phyloP scores from a whole-genome alignment of 2,329 filamentous ascomycete species.

The Scedosporium apiospermum region DNA sequence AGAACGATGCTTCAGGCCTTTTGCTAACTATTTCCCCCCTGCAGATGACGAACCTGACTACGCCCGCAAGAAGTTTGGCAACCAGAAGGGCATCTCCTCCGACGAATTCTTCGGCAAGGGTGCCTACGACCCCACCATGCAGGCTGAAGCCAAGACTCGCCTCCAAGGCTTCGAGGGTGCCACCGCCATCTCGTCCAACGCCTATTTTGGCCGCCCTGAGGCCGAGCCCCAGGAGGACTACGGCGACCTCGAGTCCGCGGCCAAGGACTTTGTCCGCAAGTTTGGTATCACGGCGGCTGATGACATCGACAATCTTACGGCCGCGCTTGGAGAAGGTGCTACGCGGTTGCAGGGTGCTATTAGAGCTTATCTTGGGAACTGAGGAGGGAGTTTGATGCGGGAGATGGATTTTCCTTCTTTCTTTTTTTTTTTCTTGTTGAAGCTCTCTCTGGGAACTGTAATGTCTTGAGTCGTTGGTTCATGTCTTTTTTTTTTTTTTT shows the following conservation, averaged over 20 bases:
- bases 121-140: conserved; percentile 67
- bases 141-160: conserved; percentile 77
- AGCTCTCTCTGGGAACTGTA: not conserved
- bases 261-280: conserved; percentile 90
- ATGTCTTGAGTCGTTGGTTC: not conserved
- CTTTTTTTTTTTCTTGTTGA: conserved; percentile 1
- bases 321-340: conserved; percentile 77
- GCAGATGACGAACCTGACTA: conserved; percentile 70
- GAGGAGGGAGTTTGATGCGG: conserved; percentile 13
- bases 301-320: conserved; percentile 83
- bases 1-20: not conserved
- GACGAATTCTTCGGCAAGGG: conserved; percentile 98
- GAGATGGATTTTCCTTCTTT: conserved; percentile 19
- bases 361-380: conserved; percentile 53
- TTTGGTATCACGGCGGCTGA: conserved; percentile 95
- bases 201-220: conserved; percentile 92
- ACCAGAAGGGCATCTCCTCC: conserved; percentile 91
- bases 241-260: conserved; percentile 83
- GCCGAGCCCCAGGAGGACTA: conserved; percentile 73
- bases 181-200: conserved; percentile 85
- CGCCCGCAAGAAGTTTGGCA: conserved; percentile 79
- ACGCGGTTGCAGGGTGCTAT: conserved; percentile 71
- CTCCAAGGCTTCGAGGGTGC: conserved; percentile 91
- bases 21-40: not conserved
- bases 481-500: not conserved